Conservation (phyloP, 768 basidiomycete genomes). For the Gloeophyllum trabeum region DNA sequence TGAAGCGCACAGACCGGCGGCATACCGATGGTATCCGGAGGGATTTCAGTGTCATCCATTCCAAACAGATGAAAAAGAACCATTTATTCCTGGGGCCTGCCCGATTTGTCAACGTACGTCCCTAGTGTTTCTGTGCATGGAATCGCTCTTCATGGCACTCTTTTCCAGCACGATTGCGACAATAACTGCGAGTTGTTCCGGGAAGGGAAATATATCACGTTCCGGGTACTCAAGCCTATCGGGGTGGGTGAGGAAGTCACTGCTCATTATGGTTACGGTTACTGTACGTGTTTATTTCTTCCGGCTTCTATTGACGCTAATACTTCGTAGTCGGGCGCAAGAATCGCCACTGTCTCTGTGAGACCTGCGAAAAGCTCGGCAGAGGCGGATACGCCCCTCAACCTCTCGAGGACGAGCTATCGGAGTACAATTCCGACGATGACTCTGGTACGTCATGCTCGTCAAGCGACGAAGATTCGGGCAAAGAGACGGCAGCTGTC, state of each 20-base stretch:
- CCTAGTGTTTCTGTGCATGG: too few species aligned
- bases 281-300: conserved; percentile 47
- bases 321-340: conserved; percentile 43
- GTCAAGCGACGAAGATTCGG: conserved; percentile 12
- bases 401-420: conserved; percentile 38
- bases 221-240: conserved; percentile 72
- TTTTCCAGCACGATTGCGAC: conserved; percentile 71
- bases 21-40: conserved; percentile 56
- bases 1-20: conserved; percentile 71
- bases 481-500: conserved; percentile 24
- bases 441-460: conserved; percentile 36
- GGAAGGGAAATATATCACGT: conserved; percentile 83
- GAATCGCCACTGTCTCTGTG: conserved; percentile 73
- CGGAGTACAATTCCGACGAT: conserved; percentile 27
- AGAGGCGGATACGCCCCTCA: conserved; percentile 60
- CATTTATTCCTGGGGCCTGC: conserved; percentile 86
- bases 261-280: conserved; percentile 84
- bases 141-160: conserved; percentile 1
- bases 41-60: conserved; percentile 88
- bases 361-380: conserved; percentile 72
- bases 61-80: conserved; percentile 86
- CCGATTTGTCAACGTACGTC: conserved; percentile 82
- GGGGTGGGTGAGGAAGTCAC: conserved; percentile 79
- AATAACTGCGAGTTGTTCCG: conserved; percentile 86
- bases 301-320: conserved; percentile 15